Conservation (phyloP, 805 yeast genomes). For the Diddensiella transvaalensis region DNA sequence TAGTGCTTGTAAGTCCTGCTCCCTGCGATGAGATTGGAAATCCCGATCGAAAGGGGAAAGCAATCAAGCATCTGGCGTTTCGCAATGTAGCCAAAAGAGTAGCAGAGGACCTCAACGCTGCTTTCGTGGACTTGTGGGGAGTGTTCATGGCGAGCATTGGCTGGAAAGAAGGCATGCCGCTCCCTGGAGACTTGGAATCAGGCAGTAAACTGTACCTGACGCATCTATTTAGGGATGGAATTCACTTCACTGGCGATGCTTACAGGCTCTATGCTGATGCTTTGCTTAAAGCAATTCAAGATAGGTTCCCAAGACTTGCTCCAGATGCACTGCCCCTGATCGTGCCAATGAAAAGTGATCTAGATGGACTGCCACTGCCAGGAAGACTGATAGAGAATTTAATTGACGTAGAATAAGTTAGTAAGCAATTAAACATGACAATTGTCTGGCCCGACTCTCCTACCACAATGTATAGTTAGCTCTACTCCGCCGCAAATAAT, state of each 20-base stretch:
- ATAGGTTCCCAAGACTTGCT: conserved; percentile 45
- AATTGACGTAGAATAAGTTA: background rate
- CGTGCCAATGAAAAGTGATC: conserved; percentile 3
- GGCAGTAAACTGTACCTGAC: background rate
- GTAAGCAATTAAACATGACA: background rate
- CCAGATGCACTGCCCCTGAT: background rate
- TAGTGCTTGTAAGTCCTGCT: conserved; percentile 53
- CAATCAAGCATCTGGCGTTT: conserved; percentile 47
- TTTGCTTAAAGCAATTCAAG: conserved; percentile 38
- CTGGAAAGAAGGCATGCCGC: conserved; percentile 36
- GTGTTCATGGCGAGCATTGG: conserved; percentile 41
- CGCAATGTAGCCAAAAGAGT: conserved; percentile 46
- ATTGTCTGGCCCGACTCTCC: too few relatives aligned
- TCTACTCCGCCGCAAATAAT: too few relatives aligned
- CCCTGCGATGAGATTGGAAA: conserved; percentile 21
- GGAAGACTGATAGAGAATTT: background rate
- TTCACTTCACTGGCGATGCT: conserved; percentile 56
- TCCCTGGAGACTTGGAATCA: background rate
- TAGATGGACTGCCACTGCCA: conserved; percentile 3
- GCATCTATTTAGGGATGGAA: conserved; percentile 47
- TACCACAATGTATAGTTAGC: too few relatives aligned
- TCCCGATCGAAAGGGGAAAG: conserved; percentile 41
- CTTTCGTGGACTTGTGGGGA: conserved; percentile 54
- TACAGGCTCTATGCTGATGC: conserved; percentile 48
- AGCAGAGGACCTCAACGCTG: conserved; percentile 45